Evolutionary conservation across 2,329 filamentous ascomycete genomes (phyloP), one percentile per base, ranked within the genome.

Genomic region (Sclerotinia spermophila): DNA sequence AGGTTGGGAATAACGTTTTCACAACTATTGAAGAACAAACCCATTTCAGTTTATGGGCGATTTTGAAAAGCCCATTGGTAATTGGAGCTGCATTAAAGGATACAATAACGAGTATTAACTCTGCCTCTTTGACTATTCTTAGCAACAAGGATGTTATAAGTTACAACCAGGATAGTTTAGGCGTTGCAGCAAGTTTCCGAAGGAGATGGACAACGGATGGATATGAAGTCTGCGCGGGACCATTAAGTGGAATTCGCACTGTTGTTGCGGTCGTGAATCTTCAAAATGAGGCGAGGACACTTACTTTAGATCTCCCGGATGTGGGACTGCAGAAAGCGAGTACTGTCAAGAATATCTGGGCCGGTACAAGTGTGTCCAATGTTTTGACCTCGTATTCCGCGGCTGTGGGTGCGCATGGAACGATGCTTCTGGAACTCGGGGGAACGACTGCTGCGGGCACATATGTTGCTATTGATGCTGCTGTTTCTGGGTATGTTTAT

Each of bases 11-110:
- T 35, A 74, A 77, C 15, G 71, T 82, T 7, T 77, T 82, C 5
- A 81, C 77, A 0, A 74, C 73, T 0, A 64, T 78, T 0, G 81
- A 83, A 71, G 81, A 82, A 61, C 77, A 82, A 71, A 82, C 80
- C 0, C 81, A 83, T 73, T 83, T 83, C 71, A 79, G 79, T 5
- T 69, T 83, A 15, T 83, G 81, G 82, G 79, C 79, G 45, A 81
- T 83, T 27, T 60, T 80, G 27, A 83, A 83, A 72, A 75, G 74
- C 60, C 76, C 76, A 1, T 69, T 77, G 45, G 67, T 76, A 7
- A 75, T 77, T 38, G 76, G 76, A n/a, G 72, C 71, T 11, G 74
- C 74, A 8, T 70, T 77, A 15, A 77, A 76, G n/a, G 76, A 76
- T 60, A 38, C 71, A 0, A 33, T 48, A 30, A 74, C 71, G 4